Evolutionary conservation across 1,284 basidiomycete species (phyloP).

Genomic region (Trametes sp.): DNA sequence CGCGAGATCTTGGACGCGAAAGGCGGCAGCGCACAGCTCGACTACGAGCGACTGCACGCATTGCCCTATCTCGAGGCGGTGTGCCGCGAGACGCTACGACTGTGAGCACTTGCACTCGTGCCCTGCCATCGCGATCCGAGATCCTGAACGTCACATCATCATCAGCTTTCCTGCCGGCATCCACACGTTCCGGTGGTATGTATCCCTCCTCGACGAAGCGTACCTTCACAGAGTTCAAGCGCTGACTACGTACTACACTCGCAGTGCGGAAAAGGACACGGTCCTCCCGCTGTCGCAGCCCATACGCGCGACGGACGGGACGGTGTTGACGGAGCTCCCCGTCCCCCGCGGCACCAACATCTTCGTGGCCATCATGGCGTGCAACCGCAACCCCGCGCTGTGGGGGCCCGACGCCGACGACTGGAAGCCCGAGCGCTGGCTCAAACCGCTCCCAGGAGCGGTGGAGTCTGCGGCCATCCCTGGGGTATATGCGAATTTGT

Average conservation of each 20-base stretch:
- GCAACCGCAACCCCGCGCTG: conserved; percentile 1
- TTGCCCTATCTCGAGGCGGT: conserved; percentile 45
- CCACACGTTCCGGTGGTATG: conserved; percentile 19
- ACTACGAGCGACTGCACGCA: conserved; percentile 42
- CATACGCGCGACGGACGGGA: conserved; percentile 17
- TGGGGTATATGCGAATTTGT: conserved; percentile 16
- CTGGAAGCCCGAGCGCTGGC: conserved; percentile 15
- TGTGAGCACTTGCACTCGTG: conserved; percentile 17
- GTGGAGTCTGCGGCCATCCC: conserved; percentile 11
- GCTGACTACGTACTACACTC: neutral
- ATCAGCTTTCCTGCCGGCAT: conserved; percentile 13
- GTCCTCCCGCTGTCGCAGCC: conserved; percentile 37
- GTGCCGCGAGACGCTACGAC: conserved; percentile 41
- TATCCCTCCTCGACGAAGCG: neutral
- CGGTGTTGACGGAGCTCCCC: neutral
- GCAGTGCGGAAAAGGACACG: conserved; percentile 28
- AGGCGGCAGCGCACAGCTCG: conserved; percentile 22
- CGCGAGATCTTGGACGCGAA: conserved; percentile 33
- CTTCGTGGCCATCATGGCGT: conserved; percentile 1
- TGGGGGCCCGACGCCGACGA: conserved; percentile 8
- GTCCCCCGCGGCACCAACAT: conserved; percentile 1
- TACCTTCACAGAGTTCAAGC: neutral
- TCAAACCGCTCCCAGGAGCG: conserved; percentile 3
- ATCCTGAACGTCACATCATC: too few species aligned
- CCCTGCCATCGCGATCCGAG: neutral